These are phyloP conservation scores for Fusarium sp. DNA, from an alignment of 2,329 filamentous ascomycete species.

Conservation along the genomic window DNA sequence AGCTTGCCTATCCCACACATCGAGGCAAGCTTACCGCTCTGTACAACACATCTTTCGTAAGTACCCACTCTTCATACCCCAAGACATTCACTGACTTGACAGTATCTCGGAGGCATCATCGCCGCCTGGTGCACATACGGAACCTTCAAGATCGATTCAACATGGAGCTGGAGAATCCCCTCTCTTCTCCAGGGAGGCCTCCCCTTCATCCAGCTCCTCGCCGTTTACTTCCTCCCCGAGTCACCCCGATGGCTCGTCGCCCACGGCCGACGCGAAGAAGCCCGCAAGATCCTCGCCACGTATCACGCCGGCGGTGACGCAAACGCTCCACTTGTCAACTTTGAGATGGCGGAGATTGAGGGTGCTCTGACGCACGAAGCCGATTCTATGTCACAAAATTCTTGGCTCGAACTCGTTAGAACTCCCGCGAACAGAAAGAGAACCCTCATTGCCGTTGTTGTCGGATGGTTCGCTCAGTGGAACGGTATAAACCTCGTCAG, in stretches of 20 bases:
- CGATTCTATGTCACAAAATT: constrained; percentile 48
- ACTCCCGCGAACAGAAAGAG: constrained; percentile 47
- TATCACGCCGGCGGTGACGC: constrained; percentile 55
- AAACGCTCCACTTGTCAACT: constrained; percentile 50
- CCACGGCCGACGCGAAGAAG: constrained; percentile 47
- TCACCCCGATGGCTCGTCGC: constrained; percentile 46
- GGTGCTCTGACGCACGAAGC: constrained; percentile 46
- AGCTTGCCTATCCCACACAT: constrained; percentile 49
- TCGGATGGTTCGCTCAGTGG: constrained; percentile 35
- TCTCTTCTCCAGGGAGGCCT: constrained; percentile 39
- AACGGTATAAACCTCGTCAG: constrained; percentile 36
- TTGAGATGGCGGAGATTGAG: constrained; percentile 55
- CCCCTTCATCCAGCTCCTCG: constrained; percentile 36
- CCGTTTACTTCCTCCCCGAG: constrained; percentile 42
- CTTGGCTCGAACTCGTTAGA: constrained; percentile 50
- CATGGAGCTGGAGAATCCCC: constrained; percentile 43
- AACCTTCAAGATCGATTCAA: constrained; percentile 35
- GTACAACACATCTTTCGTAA: constrained; percentile 47
- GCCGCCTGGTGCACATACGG: constrained; percentile 44
- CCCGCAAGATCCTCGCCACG: constrained; percentile 49
- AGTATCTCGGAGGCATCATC: constrained; percentile 44
- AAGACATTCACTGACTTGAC: background rate
- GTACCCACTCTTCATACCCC: background rate
- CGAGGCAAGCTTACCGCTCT: constrained; percentile 46
- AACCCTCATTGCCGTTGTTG: constrained; percentile 33